Conservation (phyloP, 306 rosid species). For the Betula pendula region DNA sequence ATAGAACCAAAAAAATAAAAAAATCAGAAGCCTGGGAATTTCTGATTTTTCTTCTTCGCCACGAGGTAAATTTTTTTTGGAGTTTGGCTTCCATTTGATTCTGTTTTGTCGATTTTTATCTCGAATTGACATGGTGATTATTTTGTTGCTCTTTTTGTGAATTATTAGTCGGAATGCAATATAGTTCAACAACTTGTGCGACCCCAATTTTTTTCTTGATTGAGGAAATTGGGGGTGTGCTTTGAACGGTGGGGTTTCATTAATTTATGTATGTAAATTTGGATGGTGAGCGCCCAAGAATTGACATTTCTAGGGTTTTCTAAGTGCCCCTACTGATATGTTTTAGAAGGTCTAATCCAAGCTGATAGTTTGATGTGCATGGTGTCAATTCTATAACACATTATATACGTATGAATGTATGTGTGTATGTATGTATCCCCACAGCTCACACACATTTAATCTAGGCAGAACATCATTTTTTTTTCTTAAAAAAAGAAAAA, state of each 20-base stretch:
- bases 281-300: background rate
- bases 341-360: no score
- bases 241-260: background rate
- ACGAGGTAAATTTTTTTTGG: constrained; percentile 2
- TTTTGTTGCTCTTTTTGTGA: background rate
- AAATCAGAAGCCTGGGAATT: background rate
- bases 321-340: background rate
- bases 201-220: background rate
- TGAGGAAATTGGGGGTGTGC: background rate
- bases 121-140: background rate
- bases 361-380: no score
- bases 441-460: no score
- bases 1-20: background rate
- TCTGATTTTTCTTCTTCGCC: background rate
- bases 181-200: background rate
- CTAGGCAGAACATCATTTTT: background rate
- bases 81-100: background rate
- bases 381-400: no score
- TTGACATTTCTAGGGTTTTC: background rate
- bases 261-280: background rate
- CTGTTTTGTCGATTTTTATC: background rate
- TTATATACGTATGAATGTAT: no score
- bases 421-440: no score
- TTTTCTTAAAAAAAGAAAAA: no score
- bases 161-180: background rate